These are phyloP conservation scores for Cerrena zonata DNA, from an alignment of 1,284 basidiomycete genomes.

Conservation along the genomic window DNA sequence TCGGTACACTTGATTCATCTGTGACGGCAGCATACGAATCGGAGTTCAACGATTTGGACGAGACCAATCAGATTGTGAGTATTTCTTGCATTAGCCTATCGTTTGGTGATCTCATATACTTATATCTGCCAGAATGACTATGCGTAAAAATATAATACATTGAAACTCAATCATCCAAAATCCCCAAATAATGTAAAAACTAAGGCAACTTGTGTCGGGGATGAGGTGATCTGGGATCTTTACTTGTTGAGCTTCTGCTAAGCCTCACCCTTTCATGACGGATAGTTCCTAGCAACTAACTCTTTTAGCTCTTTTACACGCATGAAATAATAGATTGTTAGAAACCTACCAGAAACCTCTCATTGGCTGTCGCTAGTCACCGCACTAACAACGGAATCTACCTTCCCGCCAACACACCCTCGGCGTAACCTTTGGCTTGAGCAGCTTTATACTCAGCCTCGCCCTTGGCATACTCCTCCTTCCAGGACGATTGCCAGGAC, in stretches of 20 bases:
- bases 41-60: too few relatives aligned
- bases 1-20: too few relatives aligned
- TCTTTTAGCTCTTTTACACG: slow-evolving; percentile 4
- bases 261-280: slow-evolving; percentile 56
- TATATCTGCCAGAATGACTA: too few relatives aligned
- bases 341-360: slow-evolving; percentile 44
- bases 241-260: slow-evolving; percentile 51
- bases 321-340: not conserved
- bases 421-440: slow-evolving; percentile 48
- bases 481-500: slow-evolving; percentile 52
- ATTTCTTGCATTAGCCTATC: too few relatives aligned
- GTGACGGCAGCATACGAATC: too few relatives aligned
- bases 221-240: too few relatives aligned
- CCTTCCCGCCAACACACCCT: slow-evolving; percentile 63
- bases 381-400: slow-evolving; percentile 61
- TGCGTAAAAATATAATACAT: too few relatives aligned
- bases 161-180: too few relatives aligned
- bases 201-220: too few relatives aligned
- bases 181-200: too few relatives aligned
- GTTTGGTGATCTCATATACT: too few relatives aligned
- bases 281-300: slow-evolving; percentile 38
- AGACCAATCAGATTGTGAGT: too few relatives aligned
- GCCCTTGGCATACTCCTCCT: slow-evolving; percentile 61
- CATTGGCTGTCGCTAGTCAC: slow-evolving; percentile 60
- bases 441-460: slow-evolving; percentile 59